Base-by-base conservation (phyloP, 2,329 filamentous ascomycete species). In the Sporothrix dimorphospora region DNA sequence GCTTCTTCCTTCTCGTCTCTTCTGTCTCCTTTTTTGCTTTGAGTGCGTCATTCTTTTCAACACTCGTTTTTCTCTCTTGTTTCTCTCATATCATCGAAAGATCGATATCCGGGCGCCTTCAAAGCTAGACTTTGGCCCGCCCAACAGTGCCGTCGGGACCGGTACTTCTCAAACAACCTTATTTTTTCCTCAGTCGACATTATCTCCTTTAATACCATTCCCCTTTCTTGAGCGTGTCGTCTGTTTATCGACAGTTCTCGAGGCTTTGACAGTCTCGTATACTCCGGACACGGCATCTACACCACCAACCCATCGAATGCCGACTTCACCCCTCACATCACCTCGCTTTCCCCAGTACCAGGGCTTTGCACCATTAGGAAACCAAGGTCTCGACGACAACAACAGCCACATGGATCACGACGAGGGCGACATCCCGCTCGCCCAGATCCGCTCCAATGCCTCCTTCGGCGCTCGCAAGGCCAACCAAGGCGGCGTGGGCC, bases 391-490 rank as follows among this genome's bases (percentile, higher is more conserved):
- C 71, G 73, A 71, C 67, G 55, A 66, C 53, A 51, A 27, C 59
- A 59, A 34, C 59, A 75, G 76, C 78, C 27, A 12, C 16, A 75
- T 74, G 72, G 77, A 79, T 59, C 72, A 77, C 73, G 79, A 81
- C 19, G 77, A 78, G 71, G 85, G 78, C 71, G 85, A 83, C 69
- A 90, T 90, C 63, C 87, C 87, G 24, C 84, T 90, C 72, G 83
- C 84, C 16, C 81, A 82, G 61, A 85, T 91, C 75, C 84, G 82
- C 78, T 90, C 84, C 75, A 83, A 82, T 74, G 88, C 85, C 75
- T 84, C 83, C 7, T 86, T 84, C 3, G 88, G 89, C 57, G 84
- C 78, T 49, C 79, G 80, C 38, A 78, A 76, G 72, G 77, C 78
- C 73, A 80, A 79, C 71, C 81, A 82, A 71, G 78, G 78, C 67